Evolutionary conservation across 2,329 filamentous ascomycete species (phyloP).

Genomic region (Trichoderma sp.): DNA sequence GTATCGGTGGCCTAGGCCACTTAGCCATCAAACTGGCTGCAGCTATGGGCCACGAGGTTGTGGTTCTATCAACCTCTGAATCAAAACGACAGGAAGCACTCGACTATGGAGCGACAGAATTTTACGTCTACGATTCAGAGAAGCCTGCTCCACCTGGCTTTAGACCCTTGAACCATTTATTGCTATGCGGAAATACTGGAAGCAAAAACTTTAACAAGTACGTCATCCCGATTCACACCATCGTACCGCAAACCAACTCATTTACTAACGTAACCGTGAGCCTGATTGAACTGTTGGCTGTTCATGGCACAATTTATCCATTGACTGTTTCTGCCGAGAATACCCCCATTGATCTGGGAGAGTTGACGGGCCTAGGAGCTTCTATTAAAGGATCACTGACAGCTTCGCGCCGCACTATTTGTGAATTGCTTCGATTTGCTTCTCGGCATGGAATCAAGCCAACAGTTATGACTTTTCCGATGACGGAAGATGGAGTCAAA

Average conservation of each 20-base stretch:
- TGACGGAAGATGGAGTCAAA: neutral
- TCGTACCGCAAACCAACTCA: neutral
- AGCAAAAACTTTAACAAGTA: constrained; percentile 6
- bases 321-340: neutral
- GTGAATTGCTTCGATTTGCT: neutral
- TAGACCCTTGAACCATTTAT: neutral
- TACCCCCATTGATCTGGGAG: neutral
- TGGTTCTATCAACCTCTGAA: neutral
- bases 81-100: neutral
- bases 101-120: neutral
- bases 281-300: neutral
- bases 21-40: constrained; percentile 4
- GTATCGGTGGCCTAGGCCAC: neutral
- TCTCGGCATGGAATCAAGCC: neutral
- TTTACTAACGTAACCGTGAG: neutral
- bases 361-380: neutral
- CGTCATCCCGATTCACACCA: neutral
- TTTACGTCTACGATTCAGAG: neutral
- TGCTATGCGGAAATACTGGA: neutral
- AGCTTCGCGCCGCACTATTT: neutral
- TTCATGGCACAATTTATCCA: neutral
- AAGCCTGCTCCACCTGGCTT: neutral
- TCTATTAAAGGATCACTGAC: neutral
- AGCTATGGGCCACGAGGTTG: neutral
- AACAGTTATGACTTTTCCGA: neutral